Evolutionary conservation across 2,329 filamentous ascomycete genomes (phyloP).

Genomic region (Parafenestella ontariensis): DNA sequence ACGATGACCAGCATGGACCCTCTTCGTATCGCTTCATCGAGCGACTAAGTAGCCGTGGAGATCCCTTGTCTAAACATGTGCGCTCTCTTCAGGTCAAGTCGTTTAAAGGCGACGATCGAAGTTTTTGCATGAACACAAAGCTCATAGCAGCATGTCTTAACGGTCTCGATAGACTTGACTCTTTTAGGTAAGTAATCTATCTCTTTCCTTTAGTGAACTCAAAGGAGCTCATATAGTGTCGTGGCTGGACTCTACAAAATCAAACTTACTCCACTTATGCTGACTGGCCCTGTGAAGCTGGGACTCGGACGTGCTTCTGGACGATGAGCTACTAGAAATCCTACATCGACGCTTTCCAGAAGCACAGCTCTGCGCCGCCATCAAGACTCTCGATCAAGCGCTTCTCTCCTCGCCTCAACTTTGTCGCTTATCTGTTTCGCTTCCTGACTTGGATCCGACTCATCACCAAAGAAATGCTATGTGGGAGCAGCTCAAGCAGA

Average conservation of each 20-base stretch:
- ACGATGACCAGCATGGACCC: conserved; percentile 16
- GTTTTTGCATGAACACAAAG: conserved; percentile 20
- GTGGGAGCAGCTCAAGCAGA: conserved; percentile 10
- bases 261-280: no score
- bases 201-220: no score
- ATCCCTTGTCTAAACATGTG: conserved; percentile 14
- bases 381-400: conserved; percentile 6
- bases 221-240: no score
- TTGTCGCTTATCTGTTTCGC: conserved; percentile 9
- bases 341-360: conserved; percentile 12
- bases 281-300: conserved; percentile 19
- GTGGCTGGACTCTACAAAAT: background rate
- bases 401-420: conserved; percentile 15
- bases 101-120: conserved; percentile 23
- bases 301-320: conserved; percentile 14
- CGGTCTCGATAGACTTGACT: conserved; percentile 13
- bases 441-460: conserved; percentile 6
- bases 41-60: conserved; percentile 13
- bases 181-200: conserved; percentile 16
- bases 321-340: conserved; percentile 4
- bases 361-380: conserved; percentile 8
- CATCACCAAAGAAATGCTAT: background rate
- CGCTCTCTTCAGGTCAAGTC: conserved; percentile 16
- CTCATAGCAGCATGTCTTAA: conserved; percentile 11
- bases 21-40: conserved; percentile 17